These are phyloP conservation scores for Yarrowia bubula DNA, from an alignment of 805 yeast species.

Conservation along the genomic window DNA sequence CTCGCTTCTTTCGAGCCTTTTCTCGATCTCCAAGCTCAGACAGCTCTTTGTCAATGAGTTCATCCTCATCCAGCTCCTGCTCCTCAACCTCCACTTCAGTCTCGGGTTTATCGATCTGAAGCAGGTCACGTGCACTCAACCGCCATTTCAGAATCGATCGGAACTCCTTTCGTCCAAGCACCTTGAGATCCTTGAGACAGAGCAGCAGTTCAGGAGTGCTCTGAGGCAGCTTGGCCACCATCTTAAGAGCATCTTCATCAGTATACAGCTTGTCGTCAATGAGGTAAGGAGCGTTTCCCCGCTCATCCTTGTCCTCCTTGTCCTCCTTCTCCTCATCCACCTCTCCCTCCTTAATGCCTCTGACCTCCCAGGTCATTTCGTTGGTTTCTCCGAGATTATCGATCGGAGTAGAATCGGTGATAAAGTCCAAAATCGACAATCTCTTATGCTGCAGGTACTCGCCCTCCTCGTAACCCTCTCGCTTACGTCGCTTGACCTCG, in stretches of 20 bases:
- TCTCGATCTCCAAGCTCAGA: constrained; percentile 70
- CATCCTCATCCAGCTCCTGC: constrained; percentile 79
- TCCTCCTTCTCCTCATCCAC: background rate
- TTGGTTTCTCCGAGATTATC: constrained; percentile 72
- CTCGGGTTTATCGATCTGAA: constrained; percentile 58
- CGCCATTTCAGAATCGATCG: constrained; percentile 84
- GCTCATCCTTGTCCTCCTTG: background rate
- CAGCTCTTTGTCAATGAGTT: constrained; percentile 81
- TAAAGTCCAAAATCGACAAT: constrained; percentile 74
- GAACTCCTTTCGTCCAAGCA: constrained; percentile 92
- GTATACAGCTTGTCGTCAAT: constrained; percentile 51
- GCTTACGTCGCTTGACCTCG: constrained; percentile 80
- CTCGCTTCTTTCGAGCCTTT: constrained; percentile 68
- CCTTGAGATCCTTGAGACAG: constrained; percentile 88
- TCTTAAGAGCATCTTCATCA: constrained; percentile 65
- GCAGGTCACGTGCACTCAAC: constrained; percentile 71
- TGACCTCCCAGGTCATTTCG: constrained; percentile 46
- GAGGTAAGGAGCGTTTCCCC: constrained; percentile 27
- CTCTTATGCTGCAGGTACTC: constrained; percentile 71
- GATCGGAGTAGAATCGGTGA: constrained; percentile 79
- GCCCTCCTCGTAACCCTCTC: constrained; percentile 97
- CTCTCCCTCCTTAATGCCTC: background rate
- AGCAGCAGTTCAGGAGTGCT: constrained; percentile 77
- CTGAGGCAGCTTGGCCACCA: constrained; percentile 66
- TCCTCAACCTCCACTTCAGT: constrained; percentile 60